Conservation (phyloP, 768 basidiomycete genomes). For the Phlegmacium glaucopus region DNA sequence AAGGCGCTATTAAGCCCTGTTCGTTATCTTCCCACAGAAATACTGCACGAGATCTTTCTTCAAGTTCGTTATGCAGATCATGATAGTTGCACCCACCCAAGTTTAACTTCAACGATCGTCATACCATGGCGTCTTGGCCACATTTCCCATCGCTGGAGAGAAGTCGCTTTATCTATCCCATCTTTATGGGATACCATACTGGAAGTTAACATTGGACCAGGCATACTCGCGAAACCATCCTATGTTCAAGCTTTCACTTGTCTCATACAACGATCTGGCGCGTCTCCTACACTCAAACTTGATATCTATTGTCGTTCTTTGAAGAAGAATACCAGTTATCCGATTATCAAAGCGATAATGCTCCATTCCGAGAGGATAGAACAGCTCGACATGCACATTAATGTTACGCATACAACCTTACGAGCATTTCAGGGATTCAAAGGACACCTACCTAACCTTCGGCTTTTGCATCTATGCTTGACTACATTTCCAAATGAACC, state of each 20-base stretch:
- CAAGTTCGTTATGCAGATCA: too few relatives aligned
- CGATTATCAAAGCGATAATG: too few relatives aligned
- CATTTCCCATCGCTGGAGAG: slow-evolving; percentile 6
- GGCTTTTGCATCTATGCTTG: too few relatives aligned
- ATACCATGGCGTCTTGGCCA: slow-evolving; percentile 7
- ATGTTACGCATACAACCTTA: too few relatives aligned
- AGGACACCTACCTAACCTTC: too few relatives aligned
- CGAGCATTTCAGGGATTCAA: too few relatives aligned
- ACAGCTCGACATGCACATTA: too few relatives aligned
- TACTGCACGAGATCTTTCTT: slow-evolving; percentile 11
- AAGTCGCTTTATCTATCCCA: slow-evolving; percentile 5
- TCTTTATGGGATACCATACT: slow-evolving; percentile 4
- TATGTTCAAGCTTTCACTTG: slow-evolving; percentile 2
- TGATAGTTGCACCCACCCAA: too few relatives aligned
- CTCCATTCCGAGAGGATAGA: too few relatives aligned
- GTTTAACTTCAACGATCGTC: background rate
- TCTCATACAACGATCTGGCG: slow-evolving; percentile 7
- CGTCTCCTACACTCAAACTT: slow-evolving; percentile 1
- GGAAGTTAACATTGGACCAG: background rate
- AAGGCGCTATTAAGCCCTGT: slow-evolving; percentile 3
- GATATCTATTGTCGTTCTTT: background rate
- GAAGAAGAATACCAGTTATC: too few relatives aligned
- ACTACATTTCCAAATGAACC: too few relatives aligned
- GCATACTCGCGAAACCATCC: background rate
- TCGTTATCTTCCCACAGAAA: slow-evolving; percentile 8